Evolutionary conservation across 495 filamentous ascomycete genomes (phyloP).

Genomic region (Neurospora sp.): DNA sequence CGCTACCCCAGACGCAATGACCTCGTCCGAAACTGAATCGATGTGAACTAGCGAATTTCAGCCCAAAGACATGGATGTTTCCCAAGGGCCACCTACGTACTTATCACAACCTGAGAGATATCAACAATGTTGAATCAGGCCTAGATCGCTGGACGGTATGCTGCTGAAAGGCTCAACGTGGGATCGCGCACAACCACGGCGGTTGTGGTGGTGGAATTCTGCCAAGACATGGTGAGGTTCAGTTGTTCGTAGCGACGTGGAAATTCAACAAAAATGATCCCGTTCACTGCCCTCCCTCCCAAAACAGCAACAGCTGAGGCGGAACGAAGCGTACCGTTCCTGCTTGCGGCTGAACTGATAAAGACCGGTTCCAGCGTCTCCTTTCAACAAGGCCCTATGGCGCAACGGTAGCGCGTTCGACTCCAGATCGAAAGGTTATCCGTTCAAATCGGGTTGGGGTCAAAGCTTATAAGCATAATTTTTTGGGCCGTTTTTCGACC

Average conservation of each 20-base stretch:
- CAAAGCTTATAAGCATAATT: neutral
- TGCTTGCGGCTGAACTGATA: neutral
- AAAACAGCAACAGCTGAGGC: neutral
- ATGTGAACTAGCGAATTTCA: neutral
- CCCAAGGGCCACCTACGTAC: neutral
- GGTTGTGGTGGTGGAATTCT: neutral
- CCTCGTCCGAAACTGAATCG: neutral
- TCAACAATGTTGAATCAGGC: neutral
- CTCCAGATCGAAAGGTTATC: neutral
- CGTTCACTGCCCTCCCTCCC: neutral
- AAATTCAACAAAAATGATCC: neutral
- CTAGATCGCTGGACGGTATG: neutral
- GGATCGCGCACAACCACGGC: neutral
- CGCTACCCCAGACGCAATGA: neutral
- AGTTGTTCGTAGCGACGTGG: too few relatives aligned
- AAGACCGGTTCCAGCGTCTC: fast-evolving
- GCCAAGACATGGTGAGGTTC: too few relatives aligned
- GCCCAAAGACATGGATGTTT: neutral
- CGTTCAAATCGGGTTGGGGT: neutral
- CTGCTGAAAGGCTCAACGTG: neutral
- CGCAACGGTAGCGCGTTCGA: neutral
- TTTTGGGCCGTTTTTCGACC: neutral
- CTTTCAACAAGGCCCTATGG: neutral
- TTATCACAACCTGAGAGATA: neutral
- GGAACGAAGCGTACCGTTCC: neutral